Base-by-base conservation (phyloP, 352 stramenopile genomes). In the Pythium apleroticum region DNA sequence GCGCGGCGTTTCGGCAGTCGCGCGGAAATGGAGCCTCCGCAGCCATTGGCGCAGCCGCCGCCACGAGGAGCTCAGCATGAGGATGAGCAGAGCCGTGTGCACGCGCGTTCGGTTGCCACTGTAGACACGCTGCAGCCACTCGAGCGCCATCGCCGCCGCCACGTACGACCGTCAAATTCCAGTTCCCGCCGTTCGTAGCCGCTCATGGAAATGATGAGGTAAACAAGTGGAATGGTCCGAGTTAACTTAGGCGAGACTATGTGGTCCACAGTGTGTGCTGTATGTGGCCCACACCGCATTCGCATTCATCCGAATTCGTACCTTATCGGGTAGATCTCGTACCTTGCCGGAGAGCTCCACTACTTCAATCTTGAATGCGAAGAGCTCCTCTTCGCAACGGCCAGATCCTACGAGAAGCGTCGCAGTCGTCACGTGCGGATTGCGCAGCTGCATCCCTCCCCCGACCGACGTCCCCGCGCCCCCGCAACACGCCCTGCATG, bases 1-100 rank as follows among this genome's bases (percentile, higher is more conserved):
- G 12, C 59, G 68, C 15, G 79, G 79, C n/a, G 33, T 71, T 57
- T 79, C 75, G n/a, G 79, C 73, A 3, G 75, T 80, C 57, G 69
- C 37, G 11, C 66, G 69, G 63, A 74, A 77, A 52, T 84, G 79
- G 30, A 75, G 61, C 4, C 48, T 58, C 41, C 35, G 63, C 25
- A 70, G 41, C 57, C 57, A 72, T 0, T 27, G 45, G 31, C 39
- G 53, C 43, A 72, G 35, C 45, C 20, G 57, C 53, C 19, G 70
- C 30, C 56, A 79, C n/a, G 59, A 24, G 27, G 30, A 20, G 4
- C 20, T 50, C 12, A 60, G 39, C 22, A 72, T 30, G 10, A 66
- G n/a, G 5, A 64, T 17, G 45, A 59, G 22, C 33, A 68, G 53
- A 45, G 49, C 53, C 5, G 52, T 50, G 28, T 43, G 60, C 15